A percentile compares a stretch with the other conserved stretches of the same genome.
phyloP scores from a whole-genome alignment of 441 rosid genomes.

The Geranium incanum region DNA sequence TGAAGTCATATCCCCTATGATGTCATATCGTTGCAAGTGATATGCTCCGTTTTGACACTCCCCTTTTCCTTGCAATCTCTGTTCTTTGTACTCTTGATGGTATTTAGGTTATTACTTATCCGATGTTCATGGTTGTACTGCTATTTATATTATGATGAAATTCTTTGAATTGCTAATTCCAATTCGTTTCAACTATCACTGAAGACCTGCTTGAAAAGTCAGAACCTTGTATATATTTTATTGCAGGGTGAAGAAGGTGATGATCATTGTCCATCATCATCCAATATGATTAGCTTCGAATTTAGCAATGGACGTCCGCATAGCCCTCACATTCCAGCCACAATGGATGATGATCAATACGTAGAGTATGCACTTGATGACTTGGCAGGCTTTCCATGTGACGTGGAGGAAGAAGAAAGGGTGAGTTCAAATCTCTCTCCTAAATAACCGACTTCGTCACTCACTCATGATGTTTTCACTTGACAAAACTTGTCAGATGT shows the following conservation, averaged over 20 bases:
- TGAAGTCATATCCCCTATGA: too few relatives aligned
- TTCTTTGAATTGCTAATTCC: background rate
- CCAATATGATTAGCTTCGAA: conserved; percentile 78
- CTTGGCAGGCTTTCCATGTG: conserved; percentile 63
- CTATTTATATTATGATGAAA: background rate
- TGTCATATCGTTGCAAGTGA: background rate
- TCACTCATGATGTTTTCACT: background rate
- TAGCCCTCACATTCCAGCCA: conserved; percentile 54
- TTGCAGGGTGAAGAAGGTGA: conserved; percentile 51
- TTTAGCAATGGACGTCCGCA: conserved; percentile 48
- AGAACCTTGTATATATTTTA: conserved; percentile 18
- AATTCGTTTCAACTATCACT: background rate
- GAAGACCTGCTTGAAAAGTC: background rate
- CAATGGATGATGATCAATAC: conserved; percentile 55
- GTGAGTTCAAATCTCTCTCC: conserved; percentile 30
- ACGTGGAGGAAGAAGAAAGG: conserved; percentile 80
- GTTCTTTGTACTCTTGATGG: background rate
- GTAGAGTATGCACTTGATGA: conserved; percentile 73
- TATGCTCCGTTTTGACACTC: background rate
- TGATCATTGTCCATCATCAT: conserved; percentile 42
- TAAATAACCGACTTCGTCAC: background rate
- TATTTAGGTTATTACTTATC: background rate
- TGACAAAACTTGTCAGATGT: conserved; percentile 47
- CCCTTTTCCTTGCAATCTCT: background rate
- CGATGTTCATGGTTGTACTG: background rate